These are phyloP conservation scores for Cephalotrichum gorgonifer DNA, from an alignment of 2,329 filamentous ascomycete genomes.

Conservation along the genomic window DNA sequence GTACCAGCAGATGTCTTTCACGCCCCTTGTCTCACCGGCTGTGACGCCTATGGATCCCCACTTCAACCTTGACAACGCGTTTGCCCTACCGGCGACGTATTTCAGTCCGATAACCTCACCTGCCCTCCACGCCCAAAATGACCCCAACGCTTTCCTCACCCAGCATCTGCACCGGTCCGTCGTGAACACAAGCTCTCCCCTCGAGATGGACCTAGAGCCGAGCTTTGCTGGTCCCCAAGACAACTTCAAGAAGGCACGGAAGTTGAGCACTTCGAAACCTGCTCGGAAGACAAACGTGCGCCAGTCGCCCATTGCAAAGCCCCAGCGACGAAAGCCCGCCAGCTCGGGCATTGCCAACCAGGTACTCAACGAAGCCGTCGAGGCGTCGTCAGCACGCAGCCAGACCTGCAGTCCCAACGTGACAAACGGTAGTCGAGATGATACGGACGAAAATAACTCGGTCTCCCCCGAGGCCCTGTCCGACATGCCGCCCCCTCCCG, in stretches of 20 bases:
- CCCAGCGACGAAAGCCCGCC: constrained; percentile 44
- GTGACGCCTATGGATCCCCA: constrained; percentile 69
- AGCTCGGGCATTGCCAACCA: constrained; percentile 48
- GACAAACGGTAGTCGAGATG: constrained; percentile 28
- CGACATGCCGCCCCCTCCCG: constrained; percentile 57
- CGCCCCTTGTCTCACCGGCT: constrained; percentile 72
- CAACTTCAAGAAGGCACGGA: constrained; percentile 40
- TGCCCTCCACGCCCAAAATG: constrained; percentile 63
- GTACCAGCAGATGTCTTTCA: constrained; percentile 57
- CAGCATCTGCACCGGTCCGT: constrained; percentile 25
- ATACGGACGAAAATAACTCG: constrained; percentile 54
- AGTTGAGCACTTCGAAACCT: constrained; percentile 40
- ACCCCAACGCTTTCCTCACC: constrained; percentile 34
- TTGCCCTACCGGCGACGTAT: constrained; percentile 59
- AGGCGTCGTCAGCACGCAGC: constrained; percentile 12
- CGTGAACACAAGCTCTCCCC: constrained; percentile 41
- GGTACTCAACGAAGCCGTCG: constrained; percentile 41
- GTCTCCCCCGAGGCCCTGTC: constrained; percentile 53
- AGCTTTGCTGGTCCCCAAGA: constrained; percentile 41
- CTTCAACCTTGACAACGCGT: constrained; percentile 50
- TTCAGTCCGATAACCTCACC: constrained; percentile 79
- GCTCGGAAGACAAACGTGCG: constrained; percentile 44
- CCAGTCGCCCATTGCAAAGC: constrained; percentile 65
- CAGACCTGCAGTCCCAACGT: constrained; percentile 7
- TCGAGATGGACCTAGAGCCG: constrained; percentile 49